These are phyloP conservation scores for Pugionium cornutum DNA, from an alignment of 345 rosid genomes.

Conservation along the genomic window DNA sequence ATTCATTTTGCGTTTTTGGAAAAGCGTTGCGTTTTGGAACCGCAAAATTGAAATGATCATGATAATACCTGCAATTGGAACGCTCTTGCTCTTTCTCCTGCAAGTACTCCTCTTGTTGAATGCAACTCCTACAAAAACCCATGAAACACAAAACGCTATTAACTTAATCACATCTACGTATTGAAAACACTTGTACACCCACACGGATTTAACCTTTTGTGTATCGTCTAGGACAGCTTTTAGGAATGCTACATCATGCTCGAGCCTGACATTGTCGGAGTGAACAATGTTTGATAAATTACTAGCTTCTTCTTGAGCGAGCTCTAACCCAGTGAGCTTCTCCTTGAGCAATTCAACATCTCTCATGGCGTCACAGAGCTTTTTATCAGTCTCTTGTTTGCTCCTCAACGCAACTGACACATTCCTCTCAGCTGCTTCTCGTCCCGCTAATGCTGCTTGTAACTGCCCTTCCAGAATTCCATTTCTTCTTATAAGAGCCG, in stretches of 20 bases:
- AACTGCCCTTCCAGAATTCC: slow-evolving; percentile 77
- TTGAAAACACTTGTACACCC: slow-evolving; percentile 9
- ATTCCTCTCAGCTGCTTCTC: slow-evolving; percentile 73
- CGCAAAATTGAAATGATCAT: neutral
- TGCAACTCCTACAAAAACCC: slow-evolving; percentile 58
- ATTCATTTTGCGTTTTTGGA: slow-evolving; percentile 12
- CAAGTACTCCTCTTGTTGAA: slow-evolving; percentile 92
- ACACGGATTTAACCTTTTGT: slow-evolving; percentile 63
- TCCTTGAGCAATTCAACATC: slow-evolving; percentile 89
- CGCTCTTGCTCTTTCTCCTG: slow-evolving; percentile 93
- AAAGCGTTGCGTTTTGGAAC: slow-evolving; percentile 2
- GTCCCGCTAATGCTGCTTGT: slow-evolving; percentile 63
- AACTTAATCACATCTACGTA: neutral
- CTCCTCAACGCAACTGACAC: slow-evolving; percentile 65
- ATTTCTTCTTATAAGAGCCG: slow-evolving; percentile 68
- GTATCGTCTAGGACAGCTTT: slow-evolving; percentile 95
- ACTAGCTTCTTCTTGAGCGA: slow-evolving; percentile 89
- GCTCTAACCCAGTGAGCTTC: slow-evolving; percentile 71
- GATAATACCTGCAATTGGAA: slow-evolving; percentile 80
- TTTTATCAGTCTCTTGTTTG: slow-evolving; percentile 86
- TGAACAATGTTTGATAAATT: slow-evolving; percentile 85
- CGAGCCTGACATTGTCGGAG: slow-evolving; percentile 93
- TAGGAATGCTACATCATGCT: slow-evolving; percentile 94
- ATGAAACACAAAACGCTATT: neutral
- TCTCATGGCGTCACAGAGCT: slow-evolving; percentile 56